phyloP scores from a whole-genome alignment of 129 eudicot genomes.

The Deinandra increscens region DNA sequence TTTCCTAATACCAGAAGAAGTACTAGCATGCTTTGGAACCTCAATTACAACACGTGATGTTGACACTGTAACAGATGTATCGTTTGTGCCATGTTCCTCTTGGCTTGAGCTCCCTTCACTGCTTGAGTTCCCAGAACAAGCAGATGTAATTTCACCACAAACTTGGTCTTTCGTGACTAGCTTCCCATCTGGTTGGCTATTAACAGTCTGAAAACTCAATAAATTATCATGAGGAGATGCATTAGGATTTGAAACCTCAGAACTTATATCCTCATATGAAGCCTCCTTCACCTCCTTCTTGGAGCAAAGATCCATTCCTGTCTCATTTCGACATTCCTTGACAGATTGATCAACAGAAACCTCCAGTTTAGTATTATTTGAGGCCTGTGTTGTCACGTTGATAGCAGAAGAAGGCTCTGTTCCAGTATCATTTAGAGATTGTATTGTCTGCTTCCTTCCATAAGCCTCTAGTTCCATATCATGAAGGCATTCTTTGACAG shows the following conservation, averaged over 20 bases:
- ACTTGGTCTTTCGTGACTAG: slow-evolving; percentile 36
- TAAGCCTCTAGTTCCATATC: slow-evolving; percentile 18
- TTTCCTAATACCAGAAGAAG: slow-evolving; percentile 82
- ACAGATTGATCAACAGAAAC: slow-evolving; percentile 21
- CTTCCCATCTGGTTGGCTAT: slow-evolving; percentile 57
- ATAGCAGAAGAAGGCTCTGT: slow-evolving; percentile 22
- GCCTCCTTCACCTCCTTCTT: slow-evolving; percentile 49
- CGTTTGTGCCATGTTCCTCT: slow-evolving; percentile 47
- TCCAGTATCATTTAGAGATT: slow-evolving; percentile 20
- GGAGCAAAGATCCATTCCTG: slow-evolving; percentile 30
- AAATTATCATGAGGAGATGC: slow-evolving; percentile 59
- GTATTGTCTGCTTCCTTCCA: slow-evolving; percentile 14
- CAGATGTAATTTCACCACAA: slow-evolving; percentile 60
- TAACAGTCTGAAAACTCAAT: slow-evolving; percentile 51
- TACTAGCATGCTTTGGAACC: slow-evolving; percentile 65
- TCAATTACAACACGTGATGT: slow-evolving; percentile 68
- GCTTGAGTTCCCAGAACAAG: slow-evolving; percentile 47
- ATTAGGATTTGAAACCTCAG: slow-evolving; percentile 80
- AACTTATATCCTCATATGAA: slow-evolving; percentile 65
- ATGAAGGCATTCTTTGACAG: slow-evolving; percentile 22
- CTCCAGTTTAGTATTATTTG: slow-evolving; percentile 20
- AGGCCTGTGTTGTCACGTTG: slow-evolving; percentile 27
- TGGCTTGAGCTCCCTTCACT: slow-evolving; percentile 51
- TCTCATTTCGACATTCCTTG: slow-evolving; percentile 27
- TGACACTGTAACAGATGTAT: slow-evolving; percentile 30